Evolutionary conservation across 2,329 filamentous ascomycete genomes (phyloP).

Genomic region (Paraconiothyrium sp.): DNA sequence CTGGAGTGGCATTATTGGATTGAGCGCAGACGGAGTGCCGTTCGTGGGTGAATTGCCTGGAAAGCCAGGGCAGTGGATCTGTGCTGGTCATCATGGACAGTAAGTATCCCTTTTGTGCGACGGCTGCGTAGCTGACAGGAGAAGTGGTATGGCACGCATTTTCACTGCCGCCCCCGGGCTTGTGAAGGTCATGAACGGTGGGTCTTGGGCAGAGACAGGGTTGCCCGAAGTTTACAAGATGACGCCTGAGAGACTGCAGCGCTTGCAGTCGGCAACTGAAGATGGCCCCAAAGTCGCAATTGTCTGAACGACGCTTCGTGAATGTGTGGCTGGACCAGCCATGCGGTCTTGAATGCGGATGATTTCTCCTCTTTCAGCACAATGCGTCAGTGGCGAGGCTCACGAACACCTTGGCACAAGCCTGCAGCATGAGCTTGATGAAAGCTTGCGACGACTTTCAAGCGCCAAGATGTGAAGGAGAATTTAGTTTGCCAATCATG

Average conservation of each 20-base stretch:
- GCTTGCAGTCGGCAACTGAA: constrained; percentile 1
- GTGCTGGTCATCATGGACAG: constrained; percentile 42
- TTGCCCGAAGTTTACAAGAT: constrained; percentile 37
- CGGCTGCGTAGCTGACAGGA: constrained; percentile 9
- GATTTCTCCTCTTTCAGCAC: background rate
- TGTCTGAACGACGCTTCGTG: constrained; percentile 1
- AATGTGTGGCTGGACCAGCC: background rate
- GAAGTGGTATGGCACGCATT: constrained; percentile 38
- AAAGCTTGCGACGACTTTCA: constrained; percentile 18
- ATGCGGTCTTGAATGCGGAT: background rate
- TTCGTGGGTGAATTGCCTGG: constrained; percentile 36
- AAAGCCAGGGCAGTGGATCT: constrained; percentile 38
- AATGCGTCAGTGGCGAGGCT: background rate
- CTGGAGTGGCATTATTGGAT: constrained; percentile 41
- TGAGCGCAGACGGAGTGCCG: constrained; percentile 38
- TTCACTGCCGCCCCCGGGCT: constrained; percentile 41
- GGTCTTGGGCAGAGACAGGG: constrained; percentile 30
- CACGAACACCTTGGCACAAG: background rate
- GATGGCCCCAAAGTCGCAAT: constrained; percentile 18
- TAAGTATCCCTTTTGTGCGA: constrained; percentile 21
- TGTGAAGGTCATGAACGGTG: constrained; percentile 35
- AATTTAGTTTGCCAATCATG: background rate
- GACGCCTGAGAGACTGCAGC: constrained; percentile 25
- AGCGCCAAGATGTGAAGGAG: constrained; percentile 5
- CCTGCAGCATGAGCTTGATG: constrained; percentile 13